A percentile compares a stretch with the other conserved stretches of the same genome.
phyloP scores from a whole-genome alignment of 73 alveolate genomes.

The Blepharisma stoltei region DNA sequence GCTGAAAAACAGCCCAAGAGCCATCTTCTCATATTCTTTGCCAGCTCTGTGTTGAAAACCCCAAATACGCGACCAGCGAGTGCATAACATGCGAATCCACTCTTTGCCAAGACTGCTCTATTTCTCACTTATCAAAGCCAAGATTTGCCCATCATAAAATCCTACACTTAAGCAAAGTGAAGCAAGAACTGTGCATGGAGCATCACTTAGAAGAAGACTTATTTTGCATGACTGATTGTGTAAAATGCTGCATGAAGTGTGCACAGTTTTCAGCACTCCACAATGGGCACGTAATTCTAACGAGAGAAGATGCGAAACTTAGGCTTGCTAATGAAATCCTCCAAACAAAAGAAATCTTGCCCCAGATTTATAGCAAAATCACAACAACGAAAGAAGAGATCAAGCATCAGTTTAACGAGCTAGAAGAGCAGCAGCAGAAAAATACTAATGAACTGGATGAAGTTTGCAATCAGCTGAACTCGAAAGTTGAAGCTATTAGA shows the following conservation, averaged over 20 bases:
- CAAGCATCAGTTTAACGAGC: too few relatives aligned
- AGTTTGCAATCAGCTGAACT: too few relatives aligned
- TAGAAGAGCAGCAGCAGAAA: too few relatives aligned
- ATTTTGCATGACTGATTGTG: neutral
- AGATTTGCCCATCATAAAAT: slow-evolving; percentile 22
- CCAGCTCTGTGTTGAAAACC: neutral
- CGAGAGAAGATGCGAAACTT: too few relatives aligned
- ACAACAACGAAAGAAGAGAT: too few relatives aligned
- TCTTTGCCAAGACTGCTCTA: neutral
- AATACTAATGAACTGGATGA: too few relatives aligned
- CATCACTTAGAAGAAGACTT: neutral
- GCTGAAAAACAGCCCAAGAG: neutral
- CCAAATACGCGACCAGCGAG: neutral
- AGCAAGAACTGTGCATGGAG: neutral
- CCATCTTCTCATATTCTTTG: neutral
- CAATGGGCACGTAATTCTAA: too few relatives aligned
- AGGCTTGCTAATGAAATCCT: too few relatives aligned
- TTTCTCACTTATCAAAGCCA: neutral
- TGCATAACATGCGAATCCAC: slow-evolving; percentile 12
- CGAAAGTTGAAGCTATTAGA: too few relatives aligned
- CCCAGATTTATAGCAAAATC: too few relatives aligned
- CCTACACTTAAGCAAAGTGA: neutral
- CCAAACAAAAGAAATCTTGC: too few relatives aligned
- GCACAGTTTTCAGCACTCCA: too few relatives aligned
- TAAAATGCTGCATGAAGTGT: neutral